Evolutionary conservation across 352 stramenopile genomes (phyloP), one percentile per base, ranked within the genome.

Genomic region (Pythium dissimile): DNA sequence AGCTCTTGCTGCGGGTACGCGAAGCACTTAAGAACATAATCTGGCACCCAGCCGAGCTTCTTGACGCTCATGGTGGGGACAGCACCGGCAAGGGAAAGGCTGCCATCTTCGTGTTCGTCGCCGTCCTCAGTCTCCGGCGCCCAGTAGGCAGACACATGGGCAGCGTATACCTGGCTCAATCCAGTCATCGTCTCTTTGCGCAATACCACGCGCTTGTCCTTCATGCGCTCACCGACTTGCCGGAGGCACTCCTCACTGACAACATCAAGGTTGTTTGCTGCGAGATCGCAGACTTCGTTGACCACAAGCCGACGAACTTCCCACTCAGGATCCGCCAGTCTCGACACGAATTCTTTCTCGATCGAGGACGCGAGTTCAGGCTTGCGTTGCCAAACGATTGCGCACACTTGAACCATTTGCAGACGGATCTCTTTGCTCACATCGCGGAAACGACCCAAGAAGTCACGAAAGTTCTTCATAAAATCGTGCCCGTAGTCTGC

Each of bases 121-220:
- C 62, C 26, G 42, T 54, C 27, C 51, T 66, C 37, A 30, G 59
- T 28, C 42, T 73, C 48, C 16, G 70, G 54, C 45, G 62, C 64
- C 81, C 80, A 90, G 20, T 71, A 74, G 0, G 69, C 55, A 9
- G 86, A 86, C 37, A 95, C 61, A 52, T 95, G 84, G 5, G 74
- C 63, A 15, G 67, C 77, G 37, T 88, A 95, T 12, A 94, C 80
- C 65, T 94, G 86, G 23, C 82, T 89, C 15, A 95, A 67, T 0
- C 86, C 86, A 12, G 86, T 95, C 86, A 95, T 95, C 10, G 86
- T 89, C 62, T 95, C 86, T 50, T 94, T 95, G 15, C 86, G 69
- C 23, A 94, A 35, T 0, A 73, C 49, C 1, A 92, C 76, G 44
- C 82, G 90, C 52, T 95, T 95, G 62, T 95, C 86, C 54, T 94